Conservation (phyloP, 1,284 basidiomycete species). For the Fomitopsis palustris region DNA sequence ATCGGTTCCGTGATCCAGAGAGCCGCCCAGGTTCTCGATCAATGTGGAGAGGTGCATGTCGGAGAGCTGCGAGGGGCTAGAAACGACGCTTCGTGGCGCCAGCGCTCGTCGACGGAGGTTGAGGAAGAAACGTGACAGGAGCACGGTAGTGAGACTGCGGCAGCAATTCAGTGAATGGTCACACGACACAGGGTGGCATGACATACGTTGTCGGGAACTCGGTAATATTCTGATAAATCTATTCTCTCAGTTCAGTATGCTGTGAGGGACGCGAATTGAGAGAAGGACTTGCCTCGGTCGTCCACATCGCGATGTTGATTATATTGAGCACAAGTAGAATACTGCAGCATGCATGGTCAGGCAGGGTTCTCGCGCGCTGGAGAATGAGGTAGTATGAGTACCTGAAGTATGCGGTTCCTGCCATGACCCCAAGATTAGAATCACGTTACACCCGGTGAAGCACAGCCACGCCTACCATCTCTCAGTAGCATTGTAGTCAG, state of each 20-base stretch:
- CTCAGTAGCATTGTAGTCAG: background rate
- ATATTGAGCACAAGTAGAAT: background rate
- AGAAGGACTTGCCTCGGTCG: background rate
- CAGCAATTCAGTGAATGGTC: background rate
- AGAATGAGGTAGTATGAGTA: background rate
- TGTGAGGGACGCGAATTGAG: background rate
- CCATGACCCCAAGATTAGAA: background rate
- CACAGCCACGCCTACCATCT: background rate
- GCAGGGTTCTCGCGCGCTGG: background rate
- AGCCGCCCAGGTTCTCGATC: background rate
- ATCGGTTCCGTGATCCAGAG: background rate
- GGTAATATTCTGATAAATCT: background rate
- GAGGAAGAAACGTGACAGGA: background rate
- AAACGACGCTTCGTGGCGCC: background rate
- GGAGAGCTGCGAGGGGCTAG: background rate
- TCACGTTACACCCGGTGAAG: background rate
- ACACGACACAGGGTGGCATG: background rate
- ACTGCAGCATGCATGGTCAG: background rate
- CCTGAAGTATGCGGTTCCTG: background rate
- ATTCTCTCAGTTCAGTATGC: background rate
- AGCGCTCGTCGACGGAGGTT: background rate
- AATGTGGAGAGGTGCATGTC: background rate
- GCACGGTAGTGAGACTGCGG: background rate
- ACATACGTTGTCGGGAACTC: background rate
- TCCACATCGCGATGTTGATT: background rate